Base-by-base conservation (phyloP, 768 basidiomycete genomes). In the Boletus pseudopeckii region DNA sequence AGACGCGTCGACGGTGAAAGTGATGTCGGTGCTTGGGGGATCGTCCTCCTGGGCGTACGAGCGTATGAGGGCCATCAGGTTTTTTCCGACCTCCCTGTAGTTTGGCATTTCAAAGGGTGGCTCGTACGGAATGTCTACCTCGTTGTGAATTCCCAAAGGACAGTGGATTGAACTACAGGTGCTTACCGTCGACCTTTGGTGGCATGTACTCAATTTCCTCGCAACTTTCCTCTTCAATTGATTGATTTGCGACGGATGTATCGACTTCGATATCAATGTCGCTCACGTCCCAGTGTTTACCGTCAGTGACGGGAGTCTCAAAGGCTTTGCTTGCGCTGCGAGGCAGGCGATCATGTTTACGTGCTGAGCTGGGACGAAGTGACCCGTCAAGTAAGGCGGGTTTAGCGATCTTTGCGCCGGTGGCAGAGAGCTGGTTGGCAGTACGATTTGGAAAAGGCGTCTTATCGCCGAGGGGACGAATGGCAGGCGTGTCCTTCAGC, bases 211-310 rank as follows among this genome's bases (percentile, higher is more conserved):
- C 80, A 10, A 81, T 74, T 61, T 81, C 81, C 50, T 75, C 77
- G 38, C 66, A 68, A 41, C 73, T 73, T 37, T 75, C 69, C 41
- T 65, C 70, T 51, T 61, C 57, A 0, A 61, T 56, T 0, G 63
- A 57, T 39, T 68, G 61, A 22, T 60, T 65, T 41, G 63, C 68
- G 10, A 49, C 57, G 11, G 56, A 47, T 7, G 37, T 47, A 14
- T 63, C 63, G 22, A 71, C 59, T 33, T 72, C 71, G 10, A 77
- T 65, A 34, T 76, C 76, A 14, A 70, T 72, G 43, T 89, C 87
- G 59, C 81, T 84, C 33, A 88, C 78, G 60, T 92, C 88, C 90
- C 89, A 92, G 52, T 86, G 81, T 57, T 83, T 77, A 3, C 86
- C 88, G 10, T 71, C 74, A 18, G 82, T 83, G 37, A 77, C 58